phyloP scores from a whole-genome alignment of 208 protist genomes.

The Wallacemonas sp. region DNA sequence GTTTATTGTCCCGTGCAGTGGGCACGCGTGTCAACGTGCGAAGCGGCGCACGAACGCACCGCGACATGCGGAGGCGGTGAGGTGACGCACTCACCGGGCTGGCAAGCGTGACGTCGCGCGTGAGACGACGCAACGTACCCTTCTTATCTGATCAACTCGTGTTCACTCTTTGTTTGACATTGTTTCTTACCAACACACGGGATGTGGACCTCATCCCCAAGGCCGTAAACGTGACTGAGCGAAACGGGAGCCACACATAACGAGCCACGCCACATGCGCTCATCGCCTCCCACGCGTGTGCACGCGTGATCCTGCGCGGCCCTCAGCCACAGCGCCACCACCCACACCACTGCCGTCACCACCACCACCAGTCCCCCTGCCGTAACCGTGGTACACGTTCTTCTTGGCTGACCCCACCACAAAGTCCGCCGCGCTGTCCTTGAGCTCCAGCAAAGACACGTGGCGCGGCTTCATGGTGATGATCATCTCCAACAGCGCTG shows the following conservation, averaged over 20 bases:
- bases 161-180: not conserved
- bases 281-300: not conserved
- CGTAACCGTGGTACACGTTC: constrained; percentile 57
- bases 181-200: not conserved
- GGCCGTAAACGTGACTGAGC: too few species aligned
- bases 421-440: constrained; percentile 87
- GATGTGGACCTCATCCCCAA: too few species aligned
- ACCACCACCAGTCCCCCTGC: too few species aligned
- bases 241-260: too few species aligned
- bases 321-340: not conserved
- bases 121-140: not conserved
- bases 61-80: too few species aligned
- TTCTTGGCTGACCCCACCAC: constrained; percentile 72
- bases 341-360: too few species aligned
- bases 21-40: too few species aligned
- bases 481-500: constrained; percentile 39
- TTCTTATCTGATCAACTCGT: not conserved
- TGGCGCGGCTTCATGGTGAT: constrained; percentile 68
- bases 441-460: constrained; percentile 81
- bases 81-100: too few species aligned
- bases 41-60: too few species aligned
- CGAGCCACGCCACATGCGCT: not conserved
- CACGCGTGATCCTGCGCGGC: not conserved
- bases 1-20: too few species aligned
- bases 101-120: too few species aligned